These are phyloP conservation scores for Penicillium psychrosexuale DNA, from an alignment of 2,329 filamentous ascomycete genomes.

Conservation along the genomic window DNA sequence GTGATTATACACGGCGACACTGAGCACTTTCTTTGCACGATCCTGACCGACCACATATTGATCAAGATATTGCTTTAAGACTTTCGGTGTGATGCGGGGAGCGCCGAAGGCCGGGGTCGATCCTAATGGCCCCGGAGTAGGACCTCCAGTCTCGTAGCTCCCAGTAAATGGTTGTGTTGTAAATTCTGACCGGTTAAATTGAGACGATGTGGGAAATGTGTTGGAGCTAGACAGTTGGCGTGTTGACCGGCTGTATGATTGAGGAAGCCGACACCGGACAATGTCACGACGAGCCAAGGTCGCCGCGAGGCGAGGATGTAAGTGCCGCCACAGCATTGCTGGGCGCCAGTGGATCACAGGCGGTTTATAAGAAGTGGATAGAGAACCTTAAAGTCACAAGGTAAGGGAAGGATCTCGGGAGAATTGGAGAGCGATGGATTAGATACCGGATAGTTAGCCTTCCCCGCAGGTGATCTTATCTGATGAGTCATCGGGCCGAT, in stretches of 20 bases:
- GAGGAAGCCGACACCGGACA: constrained; percentile 24
- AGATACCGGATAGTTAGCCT: constrained; percentile 24
- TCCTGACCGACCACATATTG: constrained; percentile 97
- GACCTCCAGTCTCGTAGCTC: constrained; percentile 60
- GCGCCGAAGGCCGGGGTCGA: constrained; percentile 57
- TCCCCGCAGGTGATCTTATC: constrained; percentile 28
- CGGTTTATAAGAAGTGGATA: neutral
- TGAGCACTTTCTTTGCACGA: constrained; percentile 84
- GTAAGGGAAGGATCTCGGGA: neutral
- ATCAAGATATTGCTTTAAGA: constrained; percentile 85
- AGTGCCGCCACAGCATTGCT: constrained; percentile 35
- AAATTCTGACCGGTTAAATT: constrained; percentile 62
- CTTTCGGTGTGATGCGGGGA: constrained; percentile 58
- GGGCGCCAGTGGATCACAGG: constrained; percentile 10
- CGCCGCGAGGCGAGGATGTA: constrained; percentile 25
- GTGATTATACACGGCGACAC: constrained; percentile 92
- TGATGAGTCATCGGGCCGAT: constrained; percentile 21
- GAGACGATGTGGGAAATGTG: constrained; percentile 43
- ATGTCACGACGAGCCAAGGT: constrained; percentile 21
- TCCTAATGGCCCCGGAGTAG: constrained; percentile 61
- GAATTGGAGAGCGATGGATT: constrained; percentile 7
- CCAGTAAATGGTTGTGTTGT: constrained; percentile 60
- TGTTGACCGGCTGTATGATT: constrained; percentile 5
- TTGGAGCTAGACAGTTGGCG: constrained; percentile 31
- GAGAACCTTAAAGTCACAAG: neutral